Evolutionary conservation across 805 yeast genomes (phyloP), one percentile per base, ranked within the genome.

Genomic region (Hanseniaspora lachancei): DNA sequence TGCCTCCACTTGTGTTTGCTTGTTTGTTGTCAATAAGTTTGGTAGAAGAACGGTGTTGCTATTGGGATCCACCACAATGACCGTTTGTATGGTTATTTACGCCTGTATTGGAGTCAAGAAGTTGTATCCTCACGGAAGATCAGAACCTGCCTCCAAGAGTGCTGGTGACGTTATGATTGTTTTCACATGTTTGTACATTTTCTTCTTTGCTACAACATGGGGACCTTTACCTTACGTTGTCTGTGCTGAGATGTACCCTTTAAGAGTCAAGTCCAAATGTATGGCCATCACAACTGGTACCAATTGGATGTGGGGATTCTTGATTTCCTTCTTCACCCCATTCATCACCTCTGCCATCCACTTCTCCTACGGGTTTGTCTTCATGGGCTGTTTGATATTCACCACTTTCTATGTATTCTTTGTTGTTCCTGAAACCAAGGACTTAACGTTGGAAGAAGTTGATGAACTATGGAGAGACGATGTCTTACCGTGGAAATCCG

Each of bases 401-500:
- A 63, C 75, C 12, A 62, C 82, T 65, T 72, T 82, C 66, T 86
- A 82, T 66, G 84, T 84, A 52, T 78, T 75, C 74, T 79, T 85
- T 74, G 76, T 74, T 62, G 79, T 86, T 60, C 79, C 79, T 62
- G 89, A 84, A 69, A 86, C 95, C 57, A 80, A 79, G 72, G 93
- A 93, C 56, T 76, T 85, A 63, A 75, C 85, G 41, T 77, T 86
- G 66, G 93, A 86, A 71, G 86, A 85, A 69, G 86, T 85, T 60
- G 89, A 85, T 67, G 81, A 77, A 63, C 70, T 81, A 72, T 74
- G 70, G 62, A 62, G 74, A 36, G 65, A 69, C 42, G 69, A 68
- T 55, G 67, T 67, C 54, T 60, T 63, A 54, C 71, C 77, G 42
- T 73, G 76, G 75, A 61, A 66, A 53, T 79, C 82, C 23, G 58